Percentiles rank a stretch among this genome's conserved stretches.
These are phyloP conservation scores for Saccharomycopsis phalli DNA, from an alignment of 1,139 yeast species.

Conservation along the genomic window DNA sequence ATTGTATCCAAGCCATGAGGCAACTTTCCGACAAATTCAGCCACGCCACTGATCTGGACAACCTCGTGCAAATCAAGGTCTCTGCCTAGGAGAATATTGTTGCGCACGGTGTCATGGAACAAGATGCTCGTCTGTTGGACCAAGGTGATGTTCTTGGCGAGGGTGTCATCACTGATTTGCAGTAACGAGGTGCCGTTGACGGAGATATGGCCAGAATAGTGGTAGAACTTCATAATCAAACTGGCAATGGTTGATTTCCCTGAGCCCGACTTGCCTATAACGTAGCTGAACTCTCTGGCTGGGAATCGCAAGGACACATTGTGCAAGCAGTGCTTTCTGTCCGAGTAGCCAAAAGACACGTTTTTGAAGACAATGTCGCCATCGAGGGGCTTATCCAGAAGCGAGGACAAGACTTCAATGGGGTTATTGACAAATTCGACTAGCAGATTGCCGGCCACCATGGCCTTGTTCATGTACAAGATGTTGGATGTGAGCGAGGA, in stretches of 20 bases:
- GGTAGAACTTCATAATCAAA: constrained; percentile 52
- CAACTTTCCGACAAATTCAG: constrained; percentile 37
- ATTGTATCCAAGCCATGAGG: constrained; percentile 48
- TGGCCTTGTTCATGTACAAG: constrained; percentile 52
- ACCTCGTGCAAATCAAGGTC: constrained; percentile 24
- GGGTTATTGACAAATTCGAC: constrained; percentile 24
- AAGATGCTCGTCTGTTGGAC: constrained; percentile 65
- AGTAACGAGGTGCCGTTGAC: constrained; percentile 46
- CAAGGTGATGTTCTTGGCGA: constrained; percentile 55
- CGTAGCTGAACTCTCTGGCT: constrained; percentile 42
- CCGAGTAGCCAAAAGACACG: constrained; percentile 54
- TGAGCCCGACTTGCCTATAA: constrained; percentile 83
- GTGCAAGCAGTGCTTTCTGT: constrained; percentile 40
- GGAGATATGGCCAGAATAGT: constrained; percentile 37
- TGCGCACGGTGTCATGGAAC: constrained; percentile 53
- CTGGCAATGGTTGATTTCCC: constrained; percentile 82
- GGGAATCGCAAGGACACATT: constrained; percentile 38
- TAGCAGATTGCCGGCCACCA: constrained; percentile 45
- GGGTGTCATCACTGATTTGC: constrained; percentile 40
- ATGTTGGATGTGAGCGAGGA: constrained; percentile 43
- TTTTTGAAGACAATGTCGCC: constrained; percentile 31
- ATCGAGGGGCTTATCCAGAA: constrained; percentile 31
- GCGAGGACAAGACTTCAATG: constrained; percentile 1
- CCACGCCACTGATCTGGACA: constrained; percentile 33
- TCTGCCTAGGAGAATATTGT: constrained; percentile 51